Conservation (phyloP, 1,284 basidiomycete genomes). For the Ceratobasidium sp. region DNA sequence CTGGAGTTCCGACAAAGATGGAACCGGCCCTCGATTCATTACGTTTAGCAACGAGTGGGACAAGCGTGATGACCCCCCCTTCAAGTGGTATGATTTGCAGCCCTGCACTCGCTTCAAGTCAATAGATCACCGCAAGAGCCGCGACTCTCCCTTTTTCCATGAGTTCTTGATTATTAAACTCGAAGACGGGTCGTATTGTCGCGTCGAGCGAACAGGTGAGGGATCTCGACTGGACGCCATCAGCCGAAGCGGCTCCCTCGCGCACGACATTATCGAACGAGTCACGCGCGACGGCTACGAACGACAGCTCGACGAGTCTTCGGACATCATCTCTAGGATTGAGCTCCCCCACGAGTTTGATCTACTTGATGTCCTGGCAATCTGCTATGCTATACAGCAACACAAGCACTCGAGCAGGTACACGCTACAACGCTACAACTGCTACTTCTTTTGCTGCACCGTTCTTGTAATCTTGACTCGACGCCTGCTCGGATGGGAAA, state of each 20-base stretch:
- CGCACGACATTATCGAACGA: neutral
- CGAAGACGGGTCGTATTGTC: neutral
- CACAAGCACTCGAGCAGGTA: neutral
- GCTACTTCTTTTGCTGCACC: constrained; percentile 13
- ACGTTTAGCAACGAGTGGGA: too few species aligned
- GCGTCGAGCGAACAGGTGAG: neutral
- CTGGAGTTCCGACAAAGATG: too few species aligned
- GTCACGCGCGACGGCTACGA: neutral
- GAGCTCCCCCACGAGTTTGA: neutral
- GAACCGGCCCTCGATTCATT: too few species aligned
- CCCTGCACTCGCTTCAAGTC: neutral
- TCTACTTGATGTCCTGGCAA: neutral
- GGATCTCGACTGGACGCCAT: neutral
- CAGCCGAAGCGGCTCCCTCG: neutral
- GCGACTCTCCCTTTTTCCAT: neutral
- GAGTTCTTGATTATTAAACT: neutral
- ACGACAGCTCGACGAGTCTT: neutral
- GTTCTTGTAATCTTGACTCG: neutral
- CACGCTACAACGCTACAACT: constrained; percentile 10
- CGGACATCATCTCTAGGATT: neutral
- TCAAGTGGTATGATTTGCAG: neutral
- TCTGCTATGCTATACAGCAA: neutral
- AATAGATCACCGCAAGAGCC: neutral
- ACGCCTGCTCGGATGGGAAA: neutral
- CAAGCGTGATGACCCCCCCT: neutral